These are phyloP conservation scores for Huntiella bhutanensis DNA, from an alignment of 2,329 filamentous ascomycete species.

Conservation along the genomic window DNA sequence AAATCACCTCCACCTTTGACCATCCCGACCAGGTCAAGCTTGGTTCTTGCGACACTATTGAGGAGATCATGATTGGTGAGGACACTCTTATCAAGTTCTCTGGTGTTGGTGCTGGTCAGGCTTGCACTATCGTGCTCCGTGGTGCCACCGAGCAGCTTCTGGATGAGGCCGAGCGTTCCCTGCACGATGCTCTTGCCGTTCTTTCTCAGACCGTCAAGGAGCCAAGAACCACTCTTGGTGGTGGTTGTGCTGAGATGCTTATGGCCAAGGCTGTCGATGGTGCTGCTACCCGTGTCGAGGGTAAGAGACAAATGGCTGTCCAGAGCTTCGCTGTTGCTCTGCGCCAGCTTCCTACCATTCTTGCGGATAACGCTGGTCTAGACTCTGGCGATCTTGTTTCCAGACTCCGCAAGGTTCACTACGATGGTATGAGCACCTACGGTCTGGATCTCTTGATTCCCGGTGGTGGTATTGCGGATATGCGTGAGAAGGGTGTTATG, in stretches of 20 bases:
- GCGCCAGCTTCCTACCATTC: constrained; percentile 83
- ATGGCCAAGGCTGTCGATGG: constrained; percentile 97
- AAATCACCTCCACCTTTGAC: constrained; percentile 95
- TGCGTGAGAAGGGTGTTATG: constrained; percentile 86
- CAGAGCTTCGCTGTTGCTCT: constrained; percentile 76
- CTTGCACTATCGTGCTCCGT: constrained; percentile 90
- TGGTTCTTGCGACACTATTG: constrained; percentile 83
- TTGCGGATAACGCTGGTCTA: constrained; percentile 92
- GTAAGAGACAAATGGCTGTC: constrained; percentile 91
- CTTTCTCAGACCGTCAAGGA: constrained; percentile 92
- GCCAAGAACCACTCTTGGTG: constrained; percentile 81
- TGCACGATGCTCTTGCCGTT: constrained; percentile 91
- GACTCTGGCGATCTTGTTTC: constrained; percentile 90
- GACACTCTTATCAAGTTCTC: constrained; percentile 96
- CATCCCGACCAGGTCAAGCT: constrained; percentile 95
- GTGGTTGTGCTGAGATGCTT: constrained; percentile 93
- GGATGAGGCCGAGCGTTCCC: constrained; percentile 86
- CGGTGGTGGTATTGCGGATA: constrained; percentile 83
- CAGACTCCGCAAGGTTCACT: constrained; percentile 79
- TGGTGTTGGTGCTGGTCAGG: constrained; percentile 78
- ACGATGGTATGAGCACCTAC: constrained; percentile 82
- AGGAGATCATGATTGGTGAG: constrained; percentile 96
- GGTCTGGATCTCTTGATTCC: constrained; percentile 78
- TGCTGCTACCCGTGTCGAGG: constrained; percentile 80
- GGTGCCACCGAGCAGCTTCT: constrained; percentile 93